Evolutionary conservation across 1,284 basidiomycete species (phyloP).

Genomic region (Leccinum cinnamomeum): DNA sequence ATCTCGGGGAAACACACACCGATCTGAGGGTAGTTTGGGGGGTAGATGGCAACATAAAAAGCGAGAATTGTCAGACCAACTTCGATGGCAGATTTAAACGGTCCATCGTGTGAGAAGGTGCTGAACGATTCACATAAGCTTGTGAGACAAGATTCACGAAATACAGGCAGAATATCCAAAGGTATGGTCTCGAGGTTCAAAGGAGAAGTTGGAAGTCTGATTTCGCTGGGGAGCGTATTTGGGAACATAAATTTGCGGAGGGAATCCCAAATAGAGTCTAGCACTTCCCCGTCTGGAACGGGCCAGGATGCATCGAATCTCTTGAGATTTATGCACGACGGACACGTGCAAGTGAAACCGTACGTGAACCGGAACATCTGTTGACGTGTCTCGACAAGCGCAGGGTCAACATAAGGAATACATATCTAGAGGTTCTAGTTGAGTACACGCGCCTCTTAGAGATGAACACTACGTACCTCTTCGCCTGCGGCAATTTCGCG

Average conservation of each 20-base stretch:
- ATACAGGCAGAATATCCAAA: constrained; percentile 38
- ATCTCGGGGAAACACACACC: constrained; percentile 43
- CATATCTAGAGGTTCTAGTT: constrained; percentile 48
- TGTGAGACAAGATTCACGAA: constrained; percentile 62
- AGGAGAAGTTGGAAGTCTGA: constrained; percentile 24
- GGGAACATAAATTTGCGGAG: constrained; percentile 43
- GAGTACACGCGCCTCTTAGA: neutral
- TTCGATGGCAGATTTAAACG: constrained; percentile 51
- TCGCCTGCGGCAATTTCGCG: constrained; percentile 54
- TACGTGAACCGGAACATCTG: constrained; percentile 61
- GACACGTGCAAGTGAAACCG: constrained; percentile 65
- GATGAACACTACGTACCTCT: constrained; percentile 48
- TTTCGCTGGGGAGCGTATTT: constrained; percentile 13
- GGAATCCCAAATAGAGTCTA: constrained; percentile 34
- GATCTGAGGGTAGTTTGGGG: constrained; percentile 72
- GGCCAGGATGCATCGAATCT: constrained; percentile 34
- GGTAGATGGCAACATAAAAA: constrained; percentile 66
- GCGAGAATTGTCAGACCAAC: constrained; percentile 58
- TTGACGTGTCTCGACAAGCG: constrained; percentile 58
- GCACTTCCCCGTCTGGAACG: constrained; percentile 13
- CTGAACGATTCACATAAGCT: constrained; percentile 62
- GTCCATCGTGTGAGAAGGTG: constrained; percentile 61
- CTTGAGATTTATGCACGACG: constrained; percentile 48
- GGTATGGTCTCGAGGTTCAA: constrained; percentile 41
- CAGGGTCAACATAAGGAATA: constrained; percentile 74